Evolutionary conservation across 2,329 filamentous ascomycete species (phyloP), one percentile per base, ranked within the genome.

Genomic region (Aschersonia sp.): DNA sequence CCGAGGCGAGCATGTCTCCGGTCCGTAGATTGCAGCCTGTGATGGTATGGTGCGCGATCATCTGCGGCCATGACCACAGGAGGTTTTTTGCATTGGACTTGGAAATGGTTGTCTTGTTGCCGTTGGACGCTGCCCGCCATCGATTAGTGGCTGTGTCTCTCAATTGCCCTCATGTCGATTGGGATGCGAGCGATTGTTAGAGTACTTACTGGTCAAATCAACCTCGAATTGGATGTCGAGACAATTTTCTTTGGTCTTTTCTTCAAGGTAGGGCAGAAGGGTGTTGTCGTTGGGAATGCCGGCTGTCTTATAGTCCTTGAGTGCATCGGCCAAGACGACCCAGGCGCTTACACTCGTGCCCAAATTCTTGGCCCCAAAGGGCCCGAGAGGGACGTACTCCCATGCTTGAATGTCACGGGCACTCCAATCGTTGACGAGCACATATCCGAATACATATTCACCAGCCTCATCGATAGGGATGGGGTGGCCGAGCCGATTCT

Each of bases 61-160:
- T 89, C 60, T 92, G 87, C 1, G 84, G 75, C 67, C 88, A 92
- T 0, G 85, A 89, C 73, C 80, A 92, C 1, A 91, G 71, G 1
- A 92, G 69, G 46, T 71, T 63, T 28, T 54, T 60, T 1, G 64
- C 61, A 45, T 58, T 66, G 5, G 65, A 65, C 43, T 54, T 56
- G 12, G 54, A 59, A 9, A 68, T 56, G n/a, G 59, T 56, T 2
- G 56, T 62, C 44, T 58, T 64, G 44, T 59, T 53, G 4, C 62
- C 63, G 7, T 52, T 51, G 35, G 58, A 51, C 3, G 63, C 62
- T 66, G n/a, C 0, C 6, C n/a, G 3, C 20, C 5, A 3, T 28
- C 20, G 20, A 2, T 43, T 30, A 48, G 44, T 30, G 30, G 6
- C 2, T 12, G 4, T 32, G 5, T 28, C 12, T 31, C n/a, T n/a